phyloP scores from a whole-genome alignment of 768 basidiomycete genomes.

The Lentinula lateritia region DNA sequence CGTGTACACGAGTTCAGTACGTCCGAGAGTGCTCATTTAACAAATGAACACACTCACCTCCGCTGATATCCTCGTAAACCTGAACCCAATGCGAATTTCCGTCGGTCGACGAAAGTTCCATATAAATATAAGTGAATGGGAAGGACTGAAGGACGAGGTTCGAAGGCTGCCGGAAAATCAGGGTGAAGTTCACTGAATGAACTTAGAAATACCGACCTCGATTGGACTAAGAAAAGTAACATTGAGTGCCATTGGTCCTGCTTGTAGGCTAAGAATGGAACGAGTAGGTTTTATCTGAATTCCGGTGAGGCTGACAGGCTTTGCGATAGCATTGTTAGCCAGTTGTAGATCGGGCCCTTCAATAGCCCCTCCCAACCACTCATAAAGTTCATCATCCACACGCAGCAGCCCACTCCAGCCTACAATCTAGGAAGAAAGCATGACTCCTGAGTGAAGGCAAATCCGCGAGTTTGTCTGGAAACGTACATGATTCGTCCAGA shows the following conservation, averaged over 20 bases:
- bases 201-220: constrained; percentile 7
- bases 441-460: neutral
- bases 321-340: neutral
- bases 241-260: constrained; percentile 46
- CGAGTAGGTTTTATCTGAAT: constrained; percentile 13
- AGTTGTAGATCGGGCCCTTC: constrained; percentile 8
- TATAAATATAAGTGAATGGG: constrained; percentile 24
- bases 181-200: neutral
- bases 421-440: neutral
- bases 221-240: constrained; percentile 43
- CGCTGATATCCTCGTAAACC: constrained; percentile 23
- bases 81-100: constrained; percentile 18
- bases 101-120: constrained; percentile 19
- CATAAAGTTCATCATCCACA: constrained; percentile 11
- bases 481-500: constrained; percentile 12
- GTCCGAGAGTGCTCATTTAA: no score
- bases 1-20: neutral
- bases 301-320: neutral
- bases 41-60: constrained; percentile 13
- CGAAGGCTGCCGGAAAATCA: neutral
- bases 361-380: constrained; percentile 6
- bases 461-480: no score
- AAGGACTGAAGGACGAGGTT: constrained; percentile 22
- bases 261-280: constrained; percentile 37
- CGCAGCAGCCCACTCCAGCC: constrained; percentile 10